phyloP scores from a whole-genome alignment of 78 protist species.

The Dictyostelium brefeldianum region DNA sequence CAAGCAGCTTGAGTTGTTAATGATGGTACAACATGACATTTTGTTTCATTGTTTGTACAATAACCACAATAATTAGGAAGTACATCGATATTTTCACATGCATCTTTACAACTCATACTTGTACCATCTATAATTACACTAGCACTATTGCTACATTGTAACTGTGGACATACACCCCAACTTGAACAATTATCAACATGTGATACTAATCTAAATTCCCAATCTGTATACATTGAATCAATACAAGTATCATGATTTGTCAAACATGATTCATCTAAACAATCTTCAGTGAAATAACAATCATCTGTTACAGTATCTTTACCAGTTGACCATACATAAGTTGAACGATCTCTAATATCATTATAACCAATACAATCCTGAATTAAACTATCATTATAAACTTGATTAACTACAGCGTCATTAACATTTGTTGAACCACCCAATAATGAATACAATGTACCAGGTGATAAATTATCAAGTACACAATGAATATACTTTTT shows the following conservation, averaged over 20 bases:
- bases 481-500: background rate
- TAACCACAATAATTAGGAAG: background rate
- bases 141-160: background rate
- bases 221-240: background rate
- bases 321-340: background rate
- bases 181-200: background rate
- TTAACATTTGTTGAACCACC: background rate
- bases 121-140: background rate
- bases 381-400: background rate
- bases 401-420: background rate
- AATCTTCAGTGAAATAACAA: background rate
- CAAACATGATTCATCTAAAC: slow-evolving; percentile 2
- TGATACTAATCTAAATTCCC: background rate
- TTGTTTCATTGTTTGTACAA: background rate
- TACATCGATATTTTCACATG: background rate
- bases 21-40: background rate
- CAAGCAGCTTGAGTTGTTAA: background rate
- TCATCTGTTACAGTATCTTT: background rate
- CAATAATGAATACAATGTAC: background rate
- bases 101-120: background rate
- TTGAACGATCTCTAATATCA: slow-evolving; percentile 15
- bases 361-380: slow-evolving; percentile 1
- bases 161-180: background rate
- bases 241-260: slow-evolving; percentile 15
- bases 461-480: background rate